Conservation (phyloP, 2,329 filamentous ascomycete species). For the Paracorniculantispora psalliotae region DNA sequence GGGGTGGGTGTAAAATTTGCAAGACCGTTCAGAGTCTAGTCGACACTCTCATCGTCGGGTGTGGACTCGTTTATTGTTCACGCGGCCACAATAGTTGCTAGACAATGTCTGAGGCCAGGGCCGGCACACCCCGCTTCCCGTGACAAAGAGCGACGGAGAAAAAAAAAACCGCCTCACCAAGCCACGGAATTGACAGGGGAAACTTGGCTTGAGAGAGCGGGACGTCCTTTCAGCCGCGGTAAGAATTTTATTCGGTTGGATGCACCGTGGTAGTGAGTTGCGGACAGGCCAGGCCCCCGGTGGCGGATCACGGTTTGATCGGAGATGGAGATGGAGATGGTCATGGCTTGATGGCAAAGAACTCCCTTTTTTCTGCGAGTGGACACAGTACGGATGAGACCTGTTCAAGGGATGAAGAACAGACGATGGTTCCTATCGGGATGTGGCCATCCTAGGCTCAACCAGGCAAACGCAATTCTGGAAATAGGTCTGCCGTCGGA, state of each 20-base stretch:
- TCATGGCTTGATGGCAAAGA: background rate
- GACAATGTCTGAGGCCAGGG: conserved; percentile 9
- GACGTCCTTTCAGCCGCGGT: no score
- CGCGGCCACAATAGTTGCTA: background rate
- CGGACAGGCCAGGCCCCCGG: background rate
- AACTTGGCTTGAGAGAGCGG: background rate
- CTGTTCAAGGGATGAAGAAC: conserved; percentile 8
- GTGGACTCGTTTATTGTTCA: background rate
- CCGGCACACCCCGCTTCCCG: background rate
- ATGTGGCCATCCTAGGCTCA: background rate
- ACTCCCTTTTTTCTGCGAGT: background rate
- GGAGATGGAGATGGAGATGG: background rate
- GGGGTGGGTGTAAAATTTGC: background rate
- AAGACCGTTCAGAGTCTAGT: background rate
- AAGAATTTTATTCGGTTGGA: no score
- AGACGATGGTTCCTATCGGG: background rate
- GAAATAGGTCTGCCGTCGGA: conserved; percentile 2
- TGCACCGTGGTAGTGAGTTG: background rate
- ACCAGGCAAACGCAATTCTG: background rate
- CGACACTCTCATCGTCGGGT: background rate
- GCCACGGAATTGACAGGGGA: background rate
- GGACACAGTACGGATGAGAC: background rate
- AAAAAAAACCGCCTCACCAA: background rate
- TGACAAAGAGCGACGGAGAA: background rate
- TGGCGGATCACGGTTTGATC: background rate